A percentile compares a stretch with the other conserved stretches of the same genome.
phyloP scores from a whole-genome alignment of 257 asterid species.

The Fraxinus quadrangulata region DNA sequence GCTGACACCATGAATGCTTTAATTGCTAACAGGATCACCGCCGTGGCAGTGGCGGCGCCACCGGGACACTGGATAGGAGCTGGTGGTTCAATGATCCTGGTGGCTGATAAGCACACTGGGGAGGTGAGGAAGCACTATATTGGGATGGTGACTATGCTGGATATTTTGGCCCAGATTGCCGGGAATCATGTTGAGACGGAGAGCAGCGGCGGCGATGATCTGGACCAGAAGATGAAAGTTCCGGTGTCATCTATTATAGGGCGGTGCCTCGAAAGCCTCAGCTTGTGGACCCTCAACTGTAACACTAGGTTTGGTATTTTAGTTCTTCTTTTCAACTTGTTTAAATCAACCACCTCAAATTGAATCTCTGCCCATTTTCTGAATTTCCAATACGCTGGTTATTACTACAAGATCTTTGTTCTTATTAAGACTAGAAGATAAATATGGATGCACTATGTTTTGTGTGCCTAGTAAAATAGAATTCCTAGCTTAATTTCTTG shows the following conservation, averaged over 20 bases:
- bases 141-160: constrained; percentile 92
- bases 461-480: too few species aligned
- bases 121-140: constrained; percentile 87
- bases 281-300: constrained; percentile 77
- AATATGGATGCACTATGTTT: too few species aligned
- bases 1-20: constrained; percentile 75
- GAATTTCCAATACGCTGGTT: too few species aligned
- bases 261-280: constrained; percentile 86
- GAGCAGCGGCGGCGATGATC: constrained; percentile 25
- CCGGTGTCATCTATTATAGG: constrained; percentile 88
- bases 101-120: constrained; percentile 86
- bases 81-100: constrained; percentile 94
- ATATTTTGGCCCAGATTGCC: constrained; percentile 73
- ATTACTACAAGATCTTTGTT: too few species aligned
- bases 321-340: too few species aligned
- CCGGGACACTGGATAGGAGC: constrained; percentile 99
- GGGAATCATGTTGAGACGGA: constrained; percentile 36
- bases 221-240: constrained; percentile 61
- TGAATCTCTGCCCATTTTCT: too few species aligned
- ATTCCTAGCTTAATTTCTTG: too few species aligned
- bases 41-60: constrained; percentile 94
- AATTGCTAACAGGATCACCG: constrained; percentile 61
- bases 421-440: too few species aligned
- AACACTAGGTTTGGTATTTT: too few species aligned
- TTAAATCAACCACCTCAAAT: not conserved